phyloP scores from a whole-genome alignment of 352 stramenopile species.

The Nothophytophthora sp. region DNA sequence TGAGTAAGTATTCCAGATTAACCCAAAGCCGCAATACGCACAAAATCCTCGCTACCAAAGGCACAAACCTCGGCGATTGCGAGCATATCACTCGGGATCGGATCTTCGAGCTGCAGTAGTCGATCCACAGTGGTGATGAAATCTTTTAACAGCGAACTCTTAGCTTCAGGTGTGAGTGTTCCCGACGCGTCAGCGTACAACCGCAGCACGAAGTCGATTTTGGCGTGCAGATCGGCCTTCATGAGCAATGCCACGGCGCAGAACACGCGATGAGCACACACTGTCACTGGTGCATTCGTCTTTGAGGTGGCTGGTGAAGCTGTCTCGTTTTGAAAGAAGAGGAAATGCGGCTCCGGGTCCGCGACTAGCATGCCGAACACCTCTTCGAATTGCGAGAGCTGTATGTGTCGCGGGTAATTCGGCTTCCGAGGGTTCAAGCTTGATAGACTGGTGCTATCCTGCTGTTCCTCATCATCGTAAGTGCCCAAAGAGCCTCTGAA shows the following conservation, averaged over 20 bases:
- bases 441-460: conserved; percentile 1
- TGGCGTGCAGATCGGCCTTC: conserved; percentile 49
- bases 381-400: conserved; percentile 62
- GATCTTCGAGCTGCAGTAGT: conserved; percentile 39
- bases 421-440: conserved; percentile 12
- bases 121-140: conserved; percentile 39
- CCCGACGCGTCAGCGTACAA: conserved; percentile 55
- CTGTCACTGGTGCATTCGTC: conserved; percentile 15
- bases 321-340: conserved; percentile 48
- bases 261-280: conserved; percentile 61
- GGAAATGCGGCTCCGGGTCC: conserved; percentile 66
- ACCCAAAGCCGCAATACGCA: no score
- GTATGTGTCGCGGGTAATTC: conserved; percentile 49
- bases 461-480: conserved; percentile 35
- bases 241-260: conserved; percentile 58
- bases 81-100: conserved; percentile 27
- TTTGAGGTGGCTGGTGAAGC: conserved; percentile 16
- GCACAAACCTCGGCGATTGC: conserved; percentile 29
- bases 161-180: conserved; percentile 39
- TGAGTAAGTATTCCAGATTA: no score
- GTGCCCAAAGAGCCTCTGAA: conserved; percentile 31
- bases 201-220: conserved; percentile 59
- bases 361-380: conserved; percentile 75
- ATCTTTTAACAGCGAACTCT: conserved; percentile 45
- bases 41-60: neutral